Base-by-base conservation (phyloP, 2,329 filamentous ascomycete species). In the Sporothrix globosa region DNA sequence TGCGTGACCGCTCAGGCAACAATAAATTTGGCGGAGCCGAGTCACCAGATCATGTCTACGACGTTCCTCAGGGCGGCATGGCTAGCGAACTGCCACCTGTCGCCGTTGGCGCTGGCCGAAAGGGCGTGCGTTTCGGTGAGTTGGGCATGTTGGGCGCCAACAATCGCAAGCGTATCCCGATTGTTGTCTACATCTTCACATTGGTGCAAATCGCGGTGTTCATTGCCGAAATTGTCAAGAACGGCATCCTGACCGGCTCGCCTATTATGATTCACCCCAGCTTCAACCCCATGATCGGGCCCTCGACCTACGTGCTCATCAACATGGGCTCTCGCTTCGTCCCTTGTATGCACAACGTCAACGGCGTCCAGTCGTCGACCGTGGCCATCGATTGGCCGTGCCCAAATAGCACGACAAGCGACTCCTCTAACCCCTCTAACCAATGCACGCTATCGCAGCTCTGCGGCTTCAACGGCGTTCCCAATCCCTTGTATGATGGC, bases 221-320 rank as follows among this genome's bases (percentile, higher is more conserved):
- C 77, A 91, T 98, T 74, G 93, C 86, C 68, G 93, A 98, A 81
- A 83, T 99, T 73, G 90, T 92, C 63, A 92, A 90, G 77, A 96
- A 94, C 80, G 90, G 73, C 56, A 71, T 75, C 58, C 50, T 73
- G 41, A 97, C 95, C 0, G 91, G 91, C 69, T 90, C 91, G 30
- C 87, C 91, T 24, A 92, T 93, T 77, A 87, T 89, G 82, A 94
- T 89, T 68, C 87, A 95, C 70, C 96, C 96, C 1, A 86, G 85
- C 19, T 97, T 99, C 83, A 99, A 98, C 81, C 91, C 92, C 71
- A 97, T 99, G 93, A 97, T 99, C 77, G 96, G 96, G 0, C 96
- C 96, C 0, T 97, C 94, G 5, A 87, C 90, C 1, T 92, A 93
- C 75, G 88, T 98, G 30, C 88, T 97, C 76, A 97, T 98, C 83